Conservation (phyloP, 768 basidiomycete genomes). For the Boletus vinaceobasis region DNA sequence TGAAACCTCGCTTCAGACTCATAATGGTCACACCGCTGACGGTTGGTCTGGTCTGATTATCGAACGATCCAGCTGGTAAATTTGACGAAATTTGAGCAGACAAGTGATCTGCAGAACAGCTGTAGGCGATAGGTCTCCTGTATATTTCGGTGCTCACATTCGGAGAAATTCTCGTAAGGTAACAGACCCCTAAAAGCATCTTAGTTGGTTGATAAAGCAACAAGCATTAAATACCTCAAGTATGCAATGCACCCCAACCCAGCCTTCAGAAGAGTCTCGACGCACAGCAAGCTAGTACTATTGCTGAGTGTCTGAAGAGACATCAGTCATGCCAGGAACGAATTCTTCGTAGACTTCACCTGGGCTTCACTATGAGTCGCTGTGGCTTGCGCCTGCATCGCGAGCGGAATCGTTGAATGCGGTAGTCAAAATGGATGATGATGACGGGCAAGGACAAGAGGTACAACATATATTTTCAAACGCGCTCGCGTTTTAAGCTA, state of each 20-base stretch:
- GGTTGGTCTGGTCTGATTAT: conserved; percentile 37
- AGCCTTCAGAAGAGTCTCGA: conserved; percentile 69
- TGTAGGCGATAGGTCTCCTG: background rate
- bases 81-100: conserved; percentile 33
- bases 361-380: conserved; percentile 21
- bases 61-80: conserved; percentile 36
- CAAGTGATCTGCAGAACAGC: conserved; percentile 19
- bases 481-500: conserved; percentile 17
- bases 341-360: conserved; percentile 8
- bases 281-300: conserved; percentile 62
- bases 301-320: conserved; percentile 44
- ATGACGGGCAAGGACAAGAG: background rate
- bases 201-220: conserved; percentile 1
- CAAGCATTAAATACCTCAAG: conserved; percentile 46
- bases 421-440: background rate
- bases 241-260: conserved; percentile 77
- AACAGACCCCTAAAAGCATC: conserved; percentile 56
- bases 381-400: conserved; percentile 27
- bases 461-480: background rate
- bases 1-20: conserved; percentile 69
- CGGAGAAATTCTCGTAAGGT: conserved; percentile 75
- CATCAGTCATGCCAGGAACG: conserved; percentile 3
- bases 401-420: background rate
- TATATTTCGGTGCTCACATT: conserved; percentile 40
- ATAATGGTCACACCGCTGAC: conserved; percentile 71